phyloP scores from a whole-genome alignment of 2,329 filamentous ascomycete genomes.

The Didymella lethalis region DNA sequence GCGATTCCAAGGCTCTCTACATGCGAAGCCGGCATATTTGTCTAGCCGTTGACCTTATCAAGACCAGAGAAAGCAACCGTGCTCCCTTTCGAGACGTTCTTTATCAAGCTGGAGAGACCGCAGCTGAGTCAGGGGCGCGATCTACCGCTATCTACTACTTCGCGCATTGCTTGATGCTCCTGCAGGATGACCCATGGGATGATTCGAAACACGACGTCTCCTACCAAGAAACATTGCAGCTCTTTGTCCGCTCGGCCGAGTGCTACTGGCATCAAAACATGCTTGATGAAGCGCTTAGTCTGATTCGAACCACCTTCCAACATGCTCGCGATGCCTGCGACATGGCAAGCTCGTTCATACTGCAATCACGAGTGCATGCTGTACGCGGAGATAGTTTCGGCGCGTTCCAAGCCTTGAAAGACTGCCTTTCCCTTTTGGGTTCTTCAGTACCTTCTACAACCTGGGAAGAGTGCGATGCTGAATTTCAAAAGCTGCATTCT shows the following conservation, averaged over 20 bases:
- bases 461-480: constrained; percentile 78
- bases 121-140: constrained; percentile 82
- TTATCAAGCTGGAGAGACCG: constrained; percentile 78
- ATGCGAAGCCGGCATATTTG: constrained; percentile 83
- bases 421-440: constrained; percentile 72
- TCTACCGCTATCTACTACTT: constrained; percentile 86
- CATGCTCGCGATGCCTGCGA: constrained; percentile 77
- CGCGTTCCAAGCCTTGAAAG: constrained; percentile 74
- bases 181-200: constrained; percentile 82
- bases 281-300: constrained; percentile 69
- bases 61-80: constrained; percentile 66
- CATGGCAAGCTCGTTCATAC: constrained; percentile 82
- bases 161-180: constrained; percentile 75
- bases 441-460: constrained; percentile 71
- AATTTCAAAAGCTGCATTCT: constrained; percentile 65
- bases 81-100: constrained; percentile 77
- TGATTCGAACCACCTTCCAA: constrained; percentile 74
- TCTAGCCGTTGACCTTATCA: constrained; percentile 77
- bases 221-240: constrained; percentile 81
- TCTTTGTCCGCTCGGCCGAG: constrained; percentile 79
- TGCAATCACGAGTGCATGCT: constrained; percentile 80
- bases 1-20: constrained; percentile 63
- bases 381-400: constrained; percentile 74
- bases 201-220: constrained; percentile 73
- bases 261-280: constrained; percentile 82